Evolutionary conservation across 306 rosid species (phyloP).

Genomic region (Dalbergia cochinchinensis): DNA sequence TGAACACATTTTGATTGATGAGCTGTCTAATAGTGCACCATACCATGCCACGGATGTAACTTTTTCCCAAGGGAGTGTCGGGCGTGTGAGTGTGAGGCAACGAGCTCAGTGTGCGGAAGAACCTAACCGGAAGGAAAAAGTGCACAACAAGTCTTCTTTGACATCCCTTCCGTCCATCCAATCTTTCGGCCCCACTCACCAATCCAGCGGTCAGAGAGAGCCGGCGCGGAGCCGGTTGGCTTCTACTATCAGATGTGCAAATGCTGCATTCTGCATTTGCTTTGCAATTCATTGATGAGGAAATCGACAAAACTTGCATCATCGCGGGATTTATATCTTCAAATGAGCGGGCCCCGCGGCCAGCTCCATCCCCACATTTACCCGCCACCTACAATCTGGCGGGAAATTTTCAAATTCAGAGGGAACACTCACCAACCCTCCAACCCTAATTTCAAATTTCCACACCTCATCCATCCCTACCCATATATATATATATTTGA

Average conservation of each 20-base stretch:
- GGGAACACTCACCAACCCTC: not conserved
- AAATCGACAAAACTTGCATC: not conserved
- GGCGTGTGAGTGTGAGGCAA: too few species aligned
- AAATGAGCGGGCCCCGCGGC: conserved; percentile 7
- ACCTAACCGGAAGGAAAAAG: conserved; percentile 1
- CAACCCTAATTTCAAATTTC: conserved; percentile 39
- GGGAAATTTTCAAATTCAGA: conserved; percentile 37
- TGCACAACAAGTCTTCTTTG: not conserved
- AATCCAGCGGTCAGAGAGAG: conserved; percentile 13
- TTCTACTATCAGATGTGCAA: not conserved
- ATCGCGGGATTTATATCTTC: too few species aligned
- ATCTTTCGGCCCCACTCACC: not conserved
- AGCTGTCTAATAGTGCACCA: too few species aligned
- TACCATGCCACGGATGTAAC: too few species aligned
- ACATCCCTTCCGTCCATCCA: not conserved
- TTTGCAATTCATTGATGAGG: not conserved
- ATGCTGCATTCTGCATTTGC: too few species aligned
- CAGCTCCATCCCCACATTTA: conserved; percentile 17
- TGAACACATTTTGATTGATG: too few species aligned
- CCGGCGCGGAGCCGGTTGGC: not conserved
- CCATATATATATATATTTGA: conserved; percentile 1
- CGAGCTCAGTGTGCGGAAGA: not conserved
- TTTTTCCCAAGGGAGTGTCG: too few species aligned
- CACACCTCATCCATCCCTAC: not conserved
- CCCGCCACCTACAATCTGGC: conserved; percentile 42